Evolutionary conservation across 495 filamentous ascomycete genomes (phyloP).

Genomic region (Baudoinia panamericana): DNA sequence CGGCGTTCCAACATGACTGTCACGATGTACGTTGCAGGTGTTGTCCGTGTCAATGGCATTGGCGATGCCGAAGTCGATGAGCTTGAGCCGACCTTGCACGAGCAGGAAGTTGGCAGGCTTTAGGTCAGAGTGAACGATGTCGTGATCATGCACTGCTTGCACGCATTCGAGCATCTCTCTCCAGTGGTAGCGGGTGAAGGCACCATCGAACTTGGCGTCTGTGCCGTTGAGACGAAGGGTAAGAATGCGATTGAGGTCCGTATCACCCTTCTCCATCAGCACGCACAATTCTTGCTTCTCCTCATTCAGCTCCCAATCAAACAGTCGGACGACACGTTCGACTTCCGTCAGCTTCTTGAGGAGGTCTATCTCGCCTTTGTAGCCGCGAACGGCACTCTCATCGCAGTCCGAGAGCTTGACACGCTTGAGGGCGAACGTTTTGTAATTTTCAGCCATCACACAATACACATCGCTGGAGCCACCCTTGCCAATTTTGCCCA

Average conservation of each 20-base stretch:
- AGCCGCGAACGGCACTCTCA: slow-evolving; percentile 67
- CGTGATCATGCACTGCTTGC: slow-evolving; percentile 67
- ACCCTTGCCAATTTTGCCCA: slow-evolving; percentile 82
- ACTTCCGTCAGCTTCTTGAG: slow-evolving; percentile 68
- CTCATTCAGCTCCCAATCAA: slow-evolving; percentile 85
- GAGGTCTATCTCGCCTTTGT: slow-evolving; percentile 94
- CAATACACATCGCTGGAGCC: slow-evolving; percentile 90
- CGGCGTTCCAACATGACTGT: slow-evolving; percentile 85
- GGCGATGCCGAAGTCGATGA: slow-evolving; percentile 73
- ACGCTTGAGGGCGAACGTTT: slow-evolving; percentile 84
- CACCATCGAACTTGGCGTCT: slow-evolving; percentile 66
- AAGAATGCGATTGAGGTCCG: slow-evolving; percentile 83
- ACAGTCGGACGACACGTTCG: slow-evolving; percentile 76
- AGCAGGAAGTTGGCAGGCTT: slow-evolving; percentile 67
- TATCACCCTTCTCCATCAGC: slow-evolving; percentile 95
- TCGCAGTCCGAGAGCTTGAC: slow-evolving; percentile 87
- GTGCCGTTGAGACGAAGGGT: slow-evolving; percentile 50
- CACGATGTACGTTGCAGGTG: slow-evolving; percentile 94
- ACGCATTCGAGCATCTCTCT: slow-evolving; percentile 98
- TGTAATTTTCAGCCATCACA: slow-evolving; percentile 92
- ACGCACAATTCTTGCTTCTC: slow-evolving; percentile 77
- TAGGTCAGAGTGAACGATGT: slow-evolving; percentile 91
- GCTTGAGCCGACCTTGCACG: slow-evolving; percentile 35
- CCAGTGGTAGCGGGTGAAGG: slow-evolving; percentile 94
- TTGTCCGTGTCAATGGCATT: slow-evolving; percentile 85